Base-by-base conservation (phyloP, 2,329 filamentous ascomycete species). In the Orbilia ellipsospora region DNA sequence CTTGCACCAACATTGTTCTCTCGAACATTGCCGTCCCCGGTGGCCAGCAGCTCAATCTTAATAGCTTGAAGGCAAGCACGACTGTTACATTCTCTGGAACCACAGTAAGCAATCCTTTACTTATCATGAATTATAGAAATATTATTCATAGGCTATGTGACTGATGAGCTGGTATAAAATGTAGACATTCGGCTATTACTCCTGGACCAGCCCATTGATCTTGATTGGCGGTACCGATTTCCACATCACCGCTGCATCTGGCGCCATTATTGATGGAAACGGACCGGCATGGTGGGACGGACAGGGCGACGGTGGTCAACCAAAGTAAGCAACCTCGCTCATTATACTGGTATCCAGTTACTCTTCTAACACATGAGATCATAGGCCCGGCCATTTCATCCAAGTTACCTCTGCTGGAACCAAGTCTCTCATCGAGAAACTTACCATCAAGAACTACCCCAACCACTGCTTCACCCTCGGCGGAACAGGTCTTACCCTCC, bases 201-300 rank as follows among this genome's bases (percentile, higher is more conserved):
- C 54, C 16, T 57, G 28, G 54, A 57, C 54, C 5, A 57, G 54
- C 40, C 54, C 54, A 13, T 20, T 57, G 28, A 57, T 57, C 31
- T 57, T 42, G 54, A 57, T 57, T 23, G 54, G 54, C 8, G 54
- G 54, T 13, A 57, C 54, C 16, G 54, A 57, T n/a, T 57, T 57
- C 31, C 28, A 57, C 13, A 55, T 55, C 52, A n/a, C 52, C 5
- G 52, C 52, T 8, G 52, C 20, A 31, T 31, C 23, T 36, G 52
- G 52, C 15, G 52, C 52, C 3, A 55, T 55, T 10, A 55, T 55
- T 52, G 50, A 52, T 52, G 50, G 50, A 52, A 52, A 52, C 20
- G 50, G 50, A 26, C 50, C 50, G 20, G 50, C 50, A 20, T 52
- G 50, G 50, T 52, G 50, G 50, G 50, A 52, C 20, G 50, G 50